Evolutionary conservation across 2,329 filamentous ascomycete species (phyloP).

Genomic region (Fusarium drepaniforme): DNA sequence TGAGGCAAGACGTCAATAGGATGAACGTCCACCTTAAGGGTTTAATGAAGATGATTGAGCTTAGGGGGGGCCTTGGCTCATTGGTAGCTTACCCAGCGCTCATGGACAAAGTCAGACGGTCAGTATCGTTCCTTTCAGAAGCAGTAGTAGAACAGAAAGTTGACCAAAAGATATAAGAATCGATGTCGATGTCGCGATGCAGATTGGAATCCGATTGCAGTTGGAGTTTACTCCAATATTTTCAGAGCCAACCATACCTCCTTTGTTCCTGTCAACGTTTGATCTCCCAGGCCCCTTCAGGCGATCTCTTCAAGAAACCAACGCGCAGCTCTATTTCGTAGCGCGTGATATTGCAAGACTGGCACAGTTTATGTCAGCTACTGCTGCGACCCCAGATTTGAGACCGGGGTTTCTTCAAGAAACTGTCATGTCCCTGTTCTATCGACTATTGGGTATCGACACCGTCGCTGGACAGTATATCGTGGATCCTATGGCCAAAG

Average conservation of each 20-base stretch:
- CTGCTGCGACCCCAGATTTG: not conserved
- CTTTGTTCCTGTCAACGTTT: not conserved
- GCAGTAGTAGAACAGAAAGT: not conserved
- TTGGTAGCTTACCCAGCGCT: not conserved
- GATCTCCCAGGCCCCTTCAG: not conserved
- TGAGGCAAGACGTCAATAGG: not conserved
- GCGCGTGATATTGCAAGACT: slow-evolving; percentile 1
- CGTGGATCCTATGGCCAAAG: not conserved
- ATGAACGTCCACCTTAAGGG: not conserved
- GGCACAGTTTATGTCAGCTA: not conserved
- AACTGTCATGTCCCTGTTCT: not conserved
- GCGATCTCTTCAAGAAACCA: not conserved
- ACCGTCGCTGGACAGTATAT: not conserved
- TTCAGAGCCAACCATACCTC: not conserved
- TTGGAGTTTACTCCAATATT: not conserved
- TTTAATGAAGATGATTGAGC: not conserved
- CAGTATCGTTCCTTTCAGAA: not conserved
- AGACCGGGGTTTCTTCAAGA: slow-evolving; percentile 1
- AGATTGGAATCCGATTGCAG: not conserved
- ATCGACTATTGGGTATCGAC: slow-evolving; percentile 4
- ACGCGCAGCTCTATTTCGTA: not conserved
- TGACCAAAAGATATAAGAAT: not conserved
- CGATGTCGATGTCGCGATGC: not conserved
- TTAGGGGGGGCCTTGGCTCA: not conserved
- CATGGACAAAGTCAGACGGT: not conserved